Conservation (phyloP, 345 rosid genomes). For the Dipteronia sinensis region DNA sequence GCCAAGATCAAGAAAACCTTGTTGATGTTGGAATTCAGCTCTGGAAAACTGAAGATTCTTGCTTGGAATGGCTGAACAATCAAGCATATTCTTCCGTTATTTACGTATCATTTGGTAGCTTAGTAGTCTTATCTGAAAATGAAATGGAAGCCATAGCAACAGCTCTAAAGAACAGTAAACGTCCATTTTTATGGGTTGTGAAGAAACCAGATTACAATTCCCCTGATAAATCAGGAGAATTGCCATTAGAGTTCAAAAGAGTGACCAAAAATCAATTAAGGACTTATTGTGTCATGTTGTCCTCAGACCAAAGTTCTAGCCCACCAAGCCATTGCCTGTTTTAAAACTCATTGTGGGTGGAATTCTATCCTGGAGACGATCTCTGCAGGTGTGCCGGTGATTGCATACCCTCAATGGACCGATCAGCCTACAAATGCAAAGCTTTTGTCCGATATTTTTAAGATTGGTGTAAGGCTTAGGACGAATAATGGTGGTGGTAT, state of each 20-base stretch:
- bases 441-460: too few species aligned
- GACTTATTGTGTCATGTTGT: constrained; percentile 49
- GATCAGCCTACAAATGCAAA: too few species aligned
- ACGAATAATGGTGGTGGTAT: too few species aligned
- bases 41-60: constrained; percentile 43
- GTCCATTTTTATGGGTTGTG: constrained; percentile 53
- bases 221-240: constrained; percentile 23
- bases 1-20: constrained; percentile 18
- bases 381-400: too few species aligned
- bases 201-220: constrained; percentile 29
- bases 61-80: constrained; percentile 46
- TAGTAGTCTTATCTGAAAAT: constrained; percentile 27
- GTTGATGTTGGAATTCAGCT: constrained; percentile 34
- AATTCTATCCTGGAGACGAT: constrained; percentile 15
- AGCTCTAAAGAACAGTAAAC: constrained; percentile 32
- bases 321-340: constrained; percentile 44
- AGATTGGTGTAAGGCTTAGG: too few species aligned
- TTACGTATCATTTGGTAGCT: constrained; percentile 58
- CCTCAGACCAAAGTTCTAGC: constrained; percentile 48
- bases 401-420: too few species aligned
- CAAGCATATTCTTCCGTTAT: constrained; percentile 37
- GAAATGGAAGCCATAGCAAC: constrained; percentile 41
- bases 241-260: constrained; percentile 37
- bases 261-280: constrained; percentile 38
- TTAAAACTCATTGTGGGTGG: constrained; percentile 71